These are phyloP conservation scores for Neofusicoccum parvum DNA, from an alignment of 2,329 filamentous ascomycete genomes.

Conservation along the genomic window DNA sequence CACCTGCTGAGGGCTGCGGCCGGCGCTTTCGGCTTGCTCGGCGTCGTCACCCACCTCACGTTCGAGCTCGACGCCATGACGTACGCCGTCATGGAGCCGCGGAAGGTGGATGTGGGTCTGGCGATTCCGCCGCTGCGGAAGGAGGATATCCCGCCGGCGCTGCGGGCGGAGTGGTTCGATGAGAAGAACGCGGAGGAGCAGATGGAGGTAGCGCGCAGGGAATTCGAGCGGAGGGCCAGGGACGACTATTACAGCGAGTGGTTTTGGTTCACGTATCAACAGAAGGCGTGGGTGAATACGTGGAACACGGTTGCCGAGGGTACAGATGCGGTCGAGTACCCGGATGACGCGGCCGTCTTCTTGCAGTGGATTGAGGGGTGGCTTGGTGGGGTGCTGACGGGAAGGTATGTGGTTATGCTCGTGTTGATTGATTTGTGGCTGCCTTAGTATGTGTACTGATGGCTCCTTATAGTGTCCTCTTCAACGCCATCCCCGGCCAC, in stretches of 20 bases:
- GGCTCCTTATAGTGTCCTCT: slow-evolving; percentile 25
- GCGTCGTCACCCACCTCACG: slow-evolving; percentile 53
- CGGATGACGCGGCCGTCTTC: slow-evolving; percentile 37
- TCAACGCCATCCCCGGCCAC: slow-evolving; percentile 37
- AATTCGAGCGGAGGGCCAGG: slow-evolving; percentile 43
- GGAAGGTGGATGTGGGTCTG: slow-evolving; percentile 46
- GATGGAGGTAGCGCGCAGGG: slow-evolving; percentile 36
- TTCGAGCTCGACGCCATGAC: slow-evolving; percentile 51
- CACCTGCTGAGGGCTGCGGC: slow-evolving; percentile 46
- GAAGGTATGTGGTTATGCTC: neutral
- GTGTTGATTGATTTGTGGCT: neutral
- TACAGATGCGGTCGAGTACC: slow-evolving; percentile 41
- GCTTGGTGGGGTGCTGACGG: slow-evolving; percentile 40
- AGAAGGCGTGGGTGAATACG: slow-evolving; percentile 50
- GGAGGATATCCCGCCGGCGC: slow-evolving; percentile 42
- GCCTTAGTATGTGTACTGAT: neutral
- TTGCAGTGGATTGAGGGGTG: slow-evolving; percentile 44
- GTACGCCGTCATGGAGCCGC: slow-evolving; percentile 50
- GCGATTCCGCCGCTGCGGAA: slow-evolving; percentile 49
- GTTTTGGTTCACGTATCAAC: slow-evolving; percentile 55
- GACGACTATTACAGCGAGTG: slow-evolving; percentile 52
- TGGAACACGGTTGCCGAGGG: slow-evolving; percentile 45
- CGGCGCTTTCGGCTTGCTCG: slow-evolving; percentile 48
- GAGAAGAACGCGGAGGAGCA: slow-evolving; percentile 35
- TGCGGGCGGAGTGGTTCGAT: slow-evolving; percentile 33